These are phyloP conservation scores for Russula abietina DNA, from an alignment of 768 basidiomycete species.

Conservation along the genomic window DNA sequence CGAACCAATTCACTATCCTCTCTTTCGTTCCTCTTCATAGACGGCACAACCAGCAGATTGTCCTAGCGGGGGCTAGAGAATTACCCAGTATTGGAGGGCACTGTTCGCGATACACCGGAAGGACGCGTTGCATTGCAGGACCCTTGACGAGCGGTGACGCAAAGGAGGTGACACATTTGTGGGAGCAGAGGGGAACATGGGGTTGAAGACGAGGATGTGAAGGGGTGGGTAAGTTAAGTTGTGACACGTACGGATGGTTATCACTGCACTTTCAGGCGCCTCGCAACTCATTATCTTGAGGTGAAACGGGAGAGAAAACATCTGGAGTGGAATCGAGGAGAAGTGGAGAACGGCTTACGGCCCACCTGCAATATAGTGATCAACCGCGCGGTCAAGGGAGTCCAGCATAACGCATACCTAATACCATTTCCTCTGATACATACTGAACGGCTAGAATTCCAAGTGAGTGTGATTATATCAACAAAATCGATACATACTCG, in stretches of 20 bases:
- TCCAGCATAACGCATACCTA: slow-evolving; percentile 47
- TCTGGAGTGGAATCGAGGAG: slow-evolving; percentile 88
- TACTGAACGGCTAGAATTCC: slow-evolving; percentile 40
- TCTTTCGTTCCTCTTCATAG: slow-evolving; percentile 33
- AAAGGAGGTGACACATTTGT: slow-evolving; percentile 55
- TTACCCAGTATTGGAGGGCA: slow-evolving; percentile 76
- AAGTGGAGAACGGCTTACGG: slow-evolving; percentile 71
- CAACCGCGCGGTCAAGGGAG: background rate
- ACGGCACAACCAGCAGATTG: slow-evolving; percentile 29
- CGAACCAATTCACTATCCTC: slow-evolving; percentile 51
- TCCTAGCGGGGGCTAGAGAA: slow-evolving; percentile 56
- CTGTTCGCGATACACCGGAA: slow-evolving; percentile 64
- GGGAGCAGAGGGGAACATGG: slow-evolving; percentile 65
- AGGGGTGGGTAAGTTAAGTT: slow-evolving; percentile 56
- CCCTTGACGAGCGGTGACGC: slow-evolving; percentile 66
- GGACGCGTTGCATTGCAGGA: slow-evolving; percentile 87
- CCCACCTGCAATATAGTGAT: no score
- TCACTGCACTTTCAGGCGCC: slow-evolving; percentile 81
- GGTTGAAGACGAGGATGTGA: slow-evolving; percentile 70
- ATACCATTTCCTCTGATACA: slow-evolving; percentile 68
- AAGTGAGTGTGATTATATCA: background rate
- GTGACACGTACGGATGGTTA: slow-evolving; percentile 72
- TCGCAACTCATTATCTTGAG: slow-evolving; percentile 28
- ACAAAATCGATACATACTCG: slow-evolving; percentile 49
- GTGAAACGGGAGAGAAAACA: slow-evolving; percentile 63